These are phyloP conservation scores for Marvania coccoides DNA, from an alignment of 139 green algal genomes.

Conservation along the genomic window DNA sequence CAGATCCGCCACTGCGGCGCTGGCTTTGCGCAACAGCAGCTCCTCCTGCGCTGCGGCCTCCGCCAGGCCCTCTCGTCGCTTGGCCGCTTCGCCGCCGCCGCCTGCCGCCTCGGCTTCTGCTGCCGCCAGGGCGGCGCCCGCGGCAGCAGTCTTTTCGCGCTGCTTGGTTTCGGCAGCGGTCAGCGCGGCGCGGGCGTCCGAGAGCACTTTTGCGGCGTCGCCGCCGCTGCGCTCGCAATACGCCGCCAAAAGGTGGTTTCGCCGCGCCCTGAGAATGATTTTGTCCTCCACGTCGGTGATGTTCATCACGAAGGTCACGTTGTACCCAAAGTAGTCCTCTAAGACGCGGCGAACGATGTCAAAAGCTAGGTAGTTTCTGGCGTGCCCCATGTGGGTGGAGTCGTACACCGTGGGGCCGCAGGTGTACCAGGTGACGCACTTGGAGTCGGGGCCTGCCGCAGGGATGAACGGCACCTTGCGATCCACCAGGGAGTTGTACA, in stretches of 20 bases:
- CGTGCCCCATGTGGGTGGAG: slow-evolving; percentile 88
- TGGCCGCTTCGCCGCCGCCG: neutral
- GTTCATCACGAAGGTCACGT: slow-evolving; percentile 93
- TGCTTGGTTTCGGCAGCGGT: slow-evolving; percentile 37
- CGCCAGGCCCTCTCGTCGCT: slow-evolving; percentile 10
- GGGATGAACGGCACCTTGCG: slow-evolving; percentile 82
- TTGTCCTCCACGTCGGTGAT: slow-evolving; percentile 96
- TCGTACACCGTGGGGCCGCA: slow-evolving; percentile 98
- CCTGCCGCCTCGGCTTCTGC: neutral
- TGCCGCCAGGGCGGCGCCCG: neutral
- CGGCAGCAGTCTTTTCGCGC: slow-evolving; percentile 28
- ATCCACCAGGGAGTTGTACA: slow-evolving; percentile 83
- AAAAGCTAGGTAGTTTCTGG: slow-evolving; percentile 96
- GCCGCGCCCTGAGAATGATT: slow-evolving; percentile 88
- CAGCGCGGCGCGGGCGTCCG: slow-evolving; percentile 10
- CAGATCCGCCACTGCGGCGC: slow-evolving; percentile 17
- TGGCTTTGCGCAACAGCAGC: slow-evolving; percentile 12
- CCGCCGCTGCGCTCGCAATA: slow-evolving; percentile 39
- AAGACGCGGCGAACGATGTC: slow-evolving; percentile 93
- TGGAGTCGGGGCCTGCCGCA: slow-evolving; percentile 42
- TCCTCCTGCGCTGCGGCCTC: slow-evolving; percentile 16
- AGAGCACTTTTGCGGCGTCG: neutral
- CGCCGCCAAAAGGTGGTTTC: slow-evolving; percentile 75
- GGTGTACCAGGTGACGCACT: slow-evolving; percentile 83
- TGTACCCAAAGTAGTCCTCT: slow-evolving; percentile 96